Evolutionary conservation across 176 grass and related monocot genomes (phyloP), one percentile per base, ranked within the genome.

Genomic region (Cymbopogon citratus): DNA sequence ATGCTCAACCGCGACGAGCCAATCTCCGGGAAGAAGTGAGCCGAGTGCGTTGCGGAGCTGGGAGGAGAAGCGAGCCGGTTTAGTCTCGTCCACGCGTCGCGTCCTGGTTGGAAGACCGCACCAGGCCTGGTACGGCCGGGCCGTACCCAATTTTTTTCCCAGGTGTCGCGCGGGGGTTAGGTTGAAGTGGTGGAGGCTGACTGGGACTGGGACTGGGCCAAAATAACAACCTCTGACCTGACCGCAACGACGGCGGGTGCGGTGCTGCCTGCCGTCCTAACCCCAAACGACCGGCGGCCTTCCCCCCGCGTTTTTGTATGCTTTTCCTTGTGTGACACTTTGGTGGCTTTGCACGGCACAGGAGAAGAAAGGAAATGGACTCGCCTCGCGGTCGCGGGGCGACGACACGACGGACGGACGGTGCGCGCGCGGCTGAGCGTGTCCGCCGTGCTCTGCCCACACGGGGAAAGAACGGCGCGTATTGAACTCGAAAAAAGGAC

Each of bases 141-240:
- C n/a, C n/a, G n/a, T n/a, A n/a, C n/a, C n/a, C n/a, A n/a, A n/a
- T n/a, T n/a, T n/a, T n/a, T n/a, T n/a, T n/a, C n/a, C 66, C 83
- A 38, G 82, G 65, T 56, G 83, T 77, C 45, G 57, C 51, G 16
- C 16, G 9, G 46, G 45, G 25, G 75, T 43, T 70, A 77, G 79
- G 46, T 69, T 39, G 25, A 15, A 12, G 46, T 19, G 34, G 45
- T 79, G 83, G 83, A 73, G 12, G 60, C 38, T 82, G 87, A 86
- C 66, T 45, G 45, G 73, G 83, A n/a, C n/a, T n/a, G n/a, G n/a
- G n/a, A n/a, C n/a, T n/a, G n/a, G n/a, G n/a, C n/a, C 83, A 57
- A 57, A 24, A 66, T 15, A 77, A 41, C 59, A 56, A 49, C 71
- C 71, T 79, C 66, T 64, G 66, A 49, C 29, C 43, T 3, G n/a